Evolutionary conservation across 306 rosid genomes (phyloP).

Genomic region (Alnus rubra): DNA sequence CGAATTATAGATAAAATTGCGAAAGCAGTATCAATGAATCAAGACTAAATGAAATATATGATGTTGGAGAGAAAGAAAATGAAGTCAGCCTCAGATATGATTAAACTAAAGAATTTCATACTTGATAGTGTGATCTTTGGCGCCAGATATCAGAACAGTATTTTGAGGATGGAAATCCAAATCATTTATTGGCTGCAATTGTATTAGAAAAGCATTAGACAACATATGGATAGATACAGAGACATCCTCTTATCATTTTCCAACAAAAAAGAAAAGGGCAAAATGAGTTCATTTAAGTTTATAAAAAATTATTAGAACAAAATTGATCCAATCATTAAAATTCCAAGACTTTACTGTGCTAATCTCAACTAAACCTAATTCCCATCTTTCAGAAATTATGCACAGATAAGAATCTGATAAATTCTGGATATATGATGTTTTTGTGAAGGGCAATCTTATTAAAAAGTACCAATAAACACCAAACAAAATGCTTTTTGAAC

Average conservation of each 20-base stretch:
- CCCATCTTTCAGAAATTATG: neutral
- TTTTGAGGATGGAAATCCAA: constrained; percentile 94
- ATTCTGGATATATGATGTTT: neutral
- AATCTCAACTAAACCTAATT: neutral
- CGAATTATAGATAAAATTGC: neutral
- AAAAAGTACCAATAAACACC: neutral
- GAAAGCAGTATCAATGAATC: neutral
- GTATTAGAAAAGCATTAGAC: constrained; percentile 23
- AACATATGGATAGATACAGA: neutral
- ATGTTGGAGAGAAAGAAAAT: neutral
- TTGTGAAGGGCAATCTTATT: neutral
- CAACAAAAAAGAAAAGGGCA: constrained; percentile 8
- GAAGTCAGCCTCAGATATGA: constrained; percentile 4
- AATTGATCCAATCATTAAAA: neutral
- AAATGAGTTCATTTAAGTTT: constrained; percentile 3
- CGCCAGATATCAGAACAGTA: constrained; percentile 75
- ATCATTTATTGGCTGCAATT: constrained; percentile 89
- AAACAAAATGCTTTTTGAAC: neutral
- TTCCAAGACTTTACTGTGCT: neutral
- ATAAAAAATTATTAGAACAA: constrained; percentile 8
- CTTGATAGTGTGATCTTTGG: constrained; percentile 94
- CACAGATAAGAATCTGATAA: neutral
- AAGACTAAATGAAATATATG: neutral
- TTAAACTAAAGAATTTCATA: constrained; percentile 36
- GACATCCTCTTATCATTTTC: neutral